Base-by-base conservation (phyloP, 352 stramenopile species). In the Globisporangium perplexum region DNA sequence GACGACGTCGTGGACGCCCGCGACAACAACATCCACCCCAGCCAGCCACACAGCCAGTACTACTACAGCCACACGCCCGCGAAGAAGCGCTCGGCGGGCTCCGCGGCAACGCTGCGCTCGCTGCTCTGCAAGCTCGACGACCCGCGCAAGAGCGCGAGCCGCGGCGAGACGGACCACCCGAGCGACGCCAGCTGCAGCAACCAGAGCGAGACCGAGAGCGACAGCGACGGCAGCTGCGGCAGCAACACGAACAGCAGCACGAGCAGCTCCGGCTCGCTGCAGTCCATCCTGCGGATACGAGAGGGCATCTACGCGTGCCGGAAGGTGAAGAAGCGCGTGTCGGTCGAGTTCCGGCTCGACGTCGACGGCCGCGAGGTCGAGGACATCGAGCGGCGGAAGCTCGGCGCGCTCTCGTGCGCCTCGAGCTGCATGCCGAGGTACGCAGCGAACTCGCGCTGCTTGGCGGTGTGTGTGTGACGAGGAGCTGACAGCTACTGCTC, bases 201-300 rank as follows among this genome's bases (percentile, higher is more conserved):
- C 51, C 77, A 88, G 49, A 90, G 80, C 59, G 80, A 90, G 63
- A 90, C 80, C 3, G 80, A 90, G 41, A 90, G 80, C 64, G 80
- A 90, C 53, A 90, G 80, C 39, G 80, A 90, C 59, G 70, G 71
- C 2, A 85, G 74, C 53, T 83, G 63, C 55, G 70, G 68, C 8
- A 49, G 48, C 55, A 58, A 55, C 55, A 56, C 65, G 24, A 53
- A 28, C 22, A 72, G 59, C 53, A 69, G 56, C 53, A 54, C 49
- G 5, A 59, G 48, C 10, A 50, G 51, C 46, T 42, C 15, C n/a
- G 43, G 58, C 0, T 71, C 63, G 42, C 66, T 88, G 33, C 77
- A 86, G 59, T 88, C 80, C 24, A 90, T 90, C 56, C 57, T 90
- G 36, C 69, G 80, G 54, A 76, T 87, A 67, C 66, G 76, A 18